These are phyloP conservation scores for Chimonanthus praecox DNA, from an alignment of 164 flowering plant species.

Conservation along the genomic window DNA sequence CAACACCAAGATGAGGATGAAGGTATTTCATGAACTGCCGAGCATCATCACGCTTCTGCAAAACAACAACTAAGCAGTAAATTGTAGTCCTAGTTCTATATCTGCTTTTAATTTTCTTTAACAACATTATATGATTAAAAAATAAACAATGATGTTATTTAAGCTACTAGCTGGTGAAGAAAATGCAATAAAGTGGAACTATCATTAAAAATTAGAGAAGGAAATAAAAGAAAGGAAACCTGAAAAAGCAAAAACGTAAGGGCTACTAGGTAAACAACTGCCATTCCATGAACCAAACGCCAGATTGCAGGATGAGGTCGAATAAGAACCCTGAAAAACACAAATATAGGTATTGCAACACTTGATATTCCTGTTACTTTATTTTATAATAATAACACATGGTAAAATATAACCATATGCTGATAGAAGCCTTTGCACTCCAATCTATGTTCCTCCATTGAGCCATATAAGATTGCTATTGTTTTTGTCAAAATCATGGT, in stretches of 20 bases:
- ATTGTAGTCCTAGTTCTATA: background rate
- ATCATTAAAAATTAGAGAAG: background rate
- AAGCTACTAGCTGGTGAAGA: background rate
- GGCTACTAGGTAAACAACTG: constrained; percentile 88
- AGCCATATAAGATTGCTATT: background rate
- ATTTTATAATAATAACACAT: background rate
- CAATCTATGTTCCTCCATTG: background rate
- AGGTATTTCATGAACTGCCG: constrained; percentile 95
- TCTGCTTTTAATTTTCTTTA: too few species aligned
- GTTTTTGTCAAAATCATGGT: background rate
- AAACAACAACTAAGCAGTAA: background rate
- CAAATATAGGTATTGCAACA: background rate
- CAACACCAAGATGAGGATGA: constrained; percentile 96
- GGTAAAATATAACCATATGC: background rate
- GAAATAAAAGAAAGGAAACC: constrained; percentile 37
- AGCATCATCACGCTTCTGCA: constrained; percentile 96
- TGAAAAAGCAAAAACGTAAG: constrained; percentile 97
- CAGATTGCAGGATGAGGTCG: constrained; percentile 99
- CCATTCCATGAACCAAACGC: constrained; percentile 99
- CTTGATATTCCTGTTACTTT: background rate
- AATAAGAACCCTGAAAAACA: constrained; percentile 61
- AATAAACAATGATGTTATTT: too few species aligned
- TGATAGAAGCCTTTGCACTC: background rate
- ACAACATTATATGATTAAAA: too few species aligned
- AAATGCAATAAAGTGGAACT: background rate